phyloP scores from a whole-genome alignment of 352 stramenopile species.

The Saprolegnia parasitica region DNA sequence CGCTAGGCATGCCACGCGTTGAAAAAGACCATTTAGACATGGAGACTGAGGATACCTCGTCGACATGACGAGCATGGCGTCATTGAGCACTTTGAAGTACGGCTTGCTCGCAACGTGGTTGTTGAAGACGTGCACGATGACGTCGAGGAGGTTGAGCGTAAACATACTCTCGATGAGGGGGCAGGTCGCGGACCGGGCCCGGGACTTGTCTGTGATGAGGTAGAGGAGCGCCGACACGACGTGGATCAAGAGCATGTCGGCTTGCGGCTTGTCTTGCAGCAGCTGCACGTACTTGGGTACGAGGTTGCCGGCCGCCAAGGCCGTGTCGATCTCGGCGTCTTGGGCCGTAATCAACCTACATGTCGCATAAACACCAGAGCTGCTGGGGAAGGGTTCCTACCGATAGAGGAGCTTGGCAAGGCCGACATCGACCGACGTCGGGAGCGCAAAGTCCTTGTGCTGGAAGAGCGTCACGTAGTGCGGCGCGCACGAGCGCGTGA shows the following conservation, averaged over 20 bases:
- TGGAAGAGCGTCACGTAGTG: slow-evolving; percentile 52
- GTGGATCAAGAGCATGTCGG: slow-evolving; percentile 86
- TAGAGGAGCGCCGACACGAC: slow-evolving; percentile 73
- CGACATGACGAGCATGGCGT: slow-evolving; percentile 28
- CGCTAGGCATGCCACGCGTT: background rate
- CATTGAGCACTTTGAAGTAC: slow-evolving; percentile 30
- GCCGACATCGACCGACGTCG: slow-evolving; percentile 74
- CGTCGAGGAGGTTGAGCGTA: slow-evolving; percentile 17
- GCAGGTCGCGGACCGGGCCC: slow-evolving; percentile 56
- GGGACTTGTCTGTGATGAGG: slow-evolving; percentile 67
- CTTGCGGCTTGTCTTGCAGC: slow-evolving; percentile 57
- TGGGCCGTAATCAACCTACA: slow-evolving; percentile 54
- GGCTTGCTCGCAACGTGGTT: slow-evolving; percentile 22
- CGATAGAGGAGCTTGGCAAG: slow-evolving; percentile 77
- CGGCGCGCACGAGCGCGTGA: slow-evolving; percentile 41
- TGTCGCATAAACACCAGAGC: background rate
- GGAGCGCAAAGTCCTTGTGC: slow-evolving; percentile 45
- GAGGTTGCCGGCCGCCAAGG: slow-evolving; percentile 53
- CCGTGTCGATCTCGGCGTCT: slow-evolving; percentile 52
- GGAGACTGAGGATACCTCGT: slow-evolving; percentile 7
- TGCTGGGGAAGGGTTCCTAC: background rate
- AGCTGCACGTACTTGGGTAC: slow-evolving; percentile 65
- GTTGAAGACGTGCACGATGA: slow-evolving; percentile 24
- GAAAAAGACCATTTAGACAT: background rate
- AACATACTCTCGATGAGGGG: slow-evolving; percentile 73